Evolutionary conservation across 768 basidiomycete genomes (phyloP), one percentile per base, ranked within the genome.

Genomic region (Boletus patriciae): DNA sequence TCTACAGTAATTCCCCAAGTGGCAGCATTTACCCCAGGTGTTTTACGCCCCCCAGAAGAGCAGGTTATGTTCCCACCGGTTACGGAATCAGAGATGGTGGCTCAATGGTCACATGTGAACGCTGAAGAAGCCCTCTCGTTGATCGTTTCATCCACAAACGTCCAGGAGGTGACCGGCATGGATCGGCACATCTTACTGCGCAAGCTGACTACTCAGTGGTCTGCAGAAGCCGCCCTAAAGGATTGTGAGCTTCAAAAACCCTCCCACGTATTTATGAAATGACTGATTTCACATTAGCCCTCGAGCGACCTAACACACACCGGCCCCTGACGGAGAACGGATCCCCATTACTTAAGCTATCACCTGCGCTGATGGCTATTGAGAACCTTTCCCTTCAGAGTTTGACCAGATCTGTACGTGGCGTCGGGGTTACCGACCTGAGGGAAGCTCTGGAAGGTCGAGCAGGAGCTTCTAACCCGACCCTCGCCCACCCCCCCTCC

Each of bases 311-410:
- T 15, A 72, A 76, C 13, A 72, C 71, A 13, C 83, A 80, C 57
- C 85, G 92, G 21, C 80, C 82, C 21, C 79, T 87, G 23, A 82
- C 82, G 53, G 89, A 92, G 62, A 84, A 84, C 15, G 74, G 87
- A 40, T 84, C 88, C 3, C 87, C 90, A 3, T 79, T 93, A 42
- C 80, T 92, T 51, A 90, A 85, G 67, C 83, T 94, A 34, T 88
- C 91, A 6, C 91, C 91, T 34, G 86, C 88, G 16, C 76, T 96
- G 59, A 96, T 94, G 91, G 87, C 90, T 62, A 90, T 91, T 50
- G 90, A 94, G 64, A 96, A 96, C 69, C 77, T 92, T 34, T 96
- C 94, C 7, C 77, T 93, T 54, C 90, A 91, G 68, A 93, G 91
- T 66, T 74, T 96, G 54, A 82, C 88, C 19, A 82, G 90, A 54